phyloP scores from a whole-genome alignment of 176 grass and related monocot species.

The Hyparrhenia diplandra region DNA sequence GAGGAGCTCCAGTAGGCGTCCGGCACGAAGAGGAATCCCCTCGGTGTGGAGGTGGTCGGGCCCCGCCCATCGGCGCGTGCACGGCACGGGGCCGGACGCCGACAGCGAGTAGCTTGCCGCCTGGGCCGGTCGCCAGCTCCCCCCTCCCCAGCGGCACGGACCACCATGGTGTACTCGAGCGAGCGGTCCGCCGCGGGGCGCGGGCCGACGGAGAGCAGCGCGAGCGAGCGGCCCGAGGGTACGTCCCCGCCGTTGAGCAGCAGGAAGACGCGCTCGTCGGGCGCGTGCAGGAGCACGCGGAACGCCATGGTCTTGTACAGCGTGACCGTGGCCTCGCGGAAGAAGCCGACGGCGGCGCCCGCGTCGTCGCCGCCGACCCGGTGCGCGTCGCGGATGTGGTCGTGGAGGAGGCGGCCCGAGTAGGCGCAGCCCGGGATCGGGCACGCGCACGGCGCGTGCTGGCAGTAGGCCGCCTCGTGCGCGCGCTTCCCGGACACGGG shows the following conservation, averaged over 20 bases:
- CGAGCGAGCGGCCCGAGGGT: background rate
- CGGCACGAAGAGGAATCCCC: background rate
- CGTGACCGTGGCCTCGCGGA: background rate
- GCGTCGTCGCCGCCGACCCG: background rate
- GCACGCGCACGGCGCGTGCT: background rate
- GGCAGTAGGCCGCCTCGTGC: background rate
- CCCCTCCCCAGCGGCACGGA: no score
- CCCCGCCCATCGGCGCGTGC: background rate
- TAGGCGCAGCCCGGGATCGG: background rate
- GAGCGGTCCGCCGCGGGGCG: background rate
- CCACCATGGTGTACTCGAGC: background rate
- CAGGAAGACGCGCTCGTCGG: background rate
- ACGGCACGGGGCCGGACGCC: no score
- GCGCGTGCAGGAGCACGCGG: background rate
- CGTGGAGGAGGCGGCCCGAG: background rate
- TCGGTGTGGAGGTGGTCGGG: background rate
- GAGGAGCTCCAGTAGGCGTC: background rate
- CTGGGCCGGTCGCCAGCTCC: no score
- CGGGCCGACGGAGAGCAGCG: background rate
- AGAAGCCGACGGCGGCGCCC: background rate
- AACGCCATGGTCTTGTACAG: background rate
- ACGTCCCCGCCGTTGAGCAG: background rate
- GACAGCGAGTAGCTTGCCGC: no score
- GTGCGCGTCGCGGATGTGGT: background rate
- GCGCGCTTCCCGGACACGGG: background rate